Base-by-base conservation (phyloP, 176 grass and related monocot genomes). In the Dactylis glomerata region DNA sequence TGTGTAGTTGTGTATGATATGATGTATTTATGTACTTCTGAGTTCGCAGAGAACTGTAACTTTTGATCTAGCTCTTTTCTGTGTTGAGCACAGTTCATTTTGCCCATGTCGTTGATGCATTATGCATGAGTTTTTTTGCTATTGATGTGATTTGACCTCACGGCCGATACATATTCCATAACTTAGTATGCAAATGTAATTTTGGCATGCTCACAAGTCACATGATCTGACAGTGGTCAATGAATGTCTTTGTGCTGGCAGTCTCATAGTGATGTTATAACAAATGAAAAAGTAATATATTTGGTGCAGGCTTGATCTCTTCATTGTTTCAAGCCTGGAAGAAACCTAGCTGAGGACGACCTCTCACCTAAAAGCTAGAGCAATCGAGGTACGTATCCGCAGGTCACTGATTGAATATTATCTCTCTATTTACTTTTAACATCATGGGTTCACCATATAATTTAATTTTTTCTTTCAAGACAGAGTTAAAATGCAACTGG, bases 271-370 rank as follows among this genome's bases (percentile, higher is more conserved):
- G 49, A 61, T 30, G 30, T 5, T 12, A 9, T 81, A 40, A 83
- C 23, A 73, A 49, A 55, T 58, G 66, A 26, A 81, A 68, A 33
- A 46, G 11, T 73, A 83, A 52, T 81, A 42, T 69, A 59, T 71
- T 86, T 80, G 30, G 66, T 84, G 68, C 24, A 54, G 73, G 68
- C 17, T 50, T 44, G 80, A 87, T 68, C 34, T 82, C 22, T 82
- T 64, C 42, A n/a, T 78, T 77, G 86, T 74, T 70, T 88, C 55
- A 85, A 65, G 28, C 79, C 24, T 33, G 45, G 37, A 92, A 86
- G 90, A 88, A 88, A 88, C 54, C 86, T 81, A 47, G 66, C 44
- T 58, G 90, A 88, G 13, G 73, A 73, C 16, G 86, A 88, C 86
- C 10, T 76, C 36, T 54, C 71, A 91, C 82, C 90, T 82, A 84